Evolutionary conservation across 163 green algal species (phyloP).

Genomic region (Chlorella variabilis): DNA sequence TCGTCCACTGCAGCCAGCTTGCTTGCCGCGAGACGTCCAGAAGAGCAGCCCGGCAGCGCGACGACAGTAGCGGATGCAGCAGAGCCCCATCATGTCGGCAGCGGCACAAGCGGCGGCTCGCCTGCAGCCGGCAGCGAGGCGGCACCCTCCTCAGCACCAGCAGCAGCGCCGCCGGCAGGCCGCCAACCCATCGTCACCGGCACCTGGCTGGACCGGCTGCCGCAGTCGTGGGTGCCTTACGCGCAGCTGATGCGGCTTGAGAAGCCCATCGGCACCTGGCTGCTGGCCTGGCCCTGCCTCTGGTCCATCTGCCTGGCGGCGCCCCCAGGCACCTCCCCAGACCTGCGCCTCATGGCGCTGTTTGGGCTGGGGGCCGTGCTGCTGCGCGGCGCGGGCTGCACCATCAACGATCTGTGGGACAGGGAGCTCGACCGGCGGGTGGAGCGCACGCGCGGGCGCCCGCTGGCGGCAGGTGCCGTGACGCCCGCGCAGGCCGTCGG

Average conservation of each 20-base stretch:
- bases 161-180: background rate
- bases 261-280: constrained; percentile 91
- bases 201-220: constrained; percentile 34
- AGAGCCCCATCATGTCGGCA: no score
- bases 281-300: constrained; percentile 88
- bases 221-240: constrained; percentile 65
- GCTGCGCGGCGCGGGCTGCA: constrained; percentile 94
- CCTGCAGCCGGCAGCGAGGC: background rate
- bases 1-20: background rate
- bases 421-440: constrained; percentile 81
- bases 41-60: background rate
- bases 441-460: constrained; percentile 81
- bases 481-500: constrained; percentile 64
- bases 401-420: constrained; percentile 98
- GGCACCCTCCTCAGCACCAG: constrained; percentile 1
- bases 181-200: background rate
- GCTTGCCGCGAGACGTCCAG: background rate
- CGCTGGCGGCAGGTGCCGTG: constrained; percentile 82
- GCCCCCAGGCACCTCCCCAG: constrained; percentile 67
- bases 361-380: constrained; percentile 85
- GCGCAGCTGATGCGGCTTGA: constrained; percentile 86
- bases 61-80: no score
- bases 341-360: constrained; percentile 70
- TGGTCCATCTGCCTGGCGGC: constrained; percentile 91
- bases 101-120: no score